These are phyloP conservation scores for Gaeumannomyces sp. DNA, from an alignment of 2,329 filamentous ascomycete species.

Conservation along the genomic window DNA sequence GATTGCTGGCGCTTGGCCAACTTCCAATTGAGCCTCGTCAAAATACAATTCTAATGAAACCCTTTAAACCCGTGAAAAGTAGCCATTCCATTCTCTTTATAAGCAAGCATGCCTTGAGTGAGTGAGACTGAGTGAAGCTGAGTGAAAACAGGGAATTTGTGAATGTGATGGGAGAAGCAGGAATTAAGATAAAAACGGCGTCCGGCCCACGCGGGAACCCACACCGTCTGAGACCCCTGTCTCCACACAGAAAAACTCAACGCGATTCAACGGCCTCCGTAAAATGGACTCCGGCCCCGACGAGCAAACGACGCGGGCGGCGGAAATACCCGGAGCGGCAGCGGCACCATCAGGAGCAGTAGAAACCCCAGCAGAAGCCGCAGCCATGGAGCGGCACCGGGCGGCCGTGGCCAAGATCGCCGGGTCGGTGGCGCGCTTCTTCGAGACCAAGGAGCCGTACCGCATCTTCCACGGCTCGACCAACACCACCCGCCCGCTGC, in stretches of 20 bases:
- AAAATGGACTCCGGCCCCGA: neutral
- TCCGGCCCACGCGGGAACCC: too few relatives aligned
- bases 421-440: constrained; percentile 40
- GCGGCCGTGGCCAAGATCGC: constrained; percentile 42
- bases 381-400: constrained; percentile 43
- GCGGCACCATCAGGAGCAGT: neutral
- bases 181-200: neutral
- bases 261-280: neutral
- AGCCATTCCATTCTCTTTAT: too few relatives aligned
- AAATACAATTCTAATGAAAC: too few relatives aligned
- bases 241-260: neutral
- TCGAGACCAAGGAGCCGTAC: constrained; percentile 50
- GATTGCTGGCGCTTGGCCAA: too few relatives aligned
- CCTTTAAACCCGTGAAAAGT: too few relatives aligned
- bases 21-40: too few relatives aligned
- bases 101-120: too few relatives aligned
- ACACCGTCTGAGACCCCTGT: neutral
- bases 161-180: neutral
- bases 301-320: too few relatives aligned
- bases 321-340: neutral
- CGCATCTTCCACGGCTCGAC: constrained; percentile 73
- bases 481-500: constrained; percentile 61
- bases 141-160: too few relatives aligned
- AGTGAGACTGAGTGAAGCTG: neutral
- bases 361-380: neutral